Percentiles rank a stretch among this genome's conserved stretches.
phyloP scores from a whole-genome alignment of 495 filamentous ascomycete genomes.

The Daldinia bambusicola region DNA sequence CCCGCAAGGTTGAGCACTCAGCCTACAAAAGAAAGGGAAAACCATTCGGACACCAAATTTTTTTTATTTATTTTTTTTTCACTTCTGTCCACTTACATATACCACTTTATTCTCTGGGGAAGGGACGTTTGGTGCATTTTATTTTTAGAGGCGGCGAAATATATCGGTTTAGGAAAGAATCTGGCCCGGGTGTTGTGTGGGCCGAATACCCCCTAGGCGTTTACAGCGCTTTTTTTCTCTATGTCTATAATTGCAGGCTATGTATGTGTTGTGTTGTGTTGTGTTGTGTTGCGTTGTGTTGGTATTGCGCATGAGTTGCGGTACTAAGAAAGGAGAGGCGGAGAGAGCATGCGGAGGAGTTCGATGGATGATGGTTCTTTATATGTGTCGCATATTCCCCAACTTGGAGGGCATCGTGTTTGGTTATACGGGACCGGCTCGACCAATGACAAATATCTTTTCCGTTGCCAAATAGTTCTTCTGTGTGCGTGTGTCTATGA shows the following conservation, averaged over 20 bases:
- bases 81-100: constrained; percentile 32
- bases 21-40: neutral
- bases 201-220: constrained; percentile 26
- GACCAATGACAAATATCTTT: constrained; percentile 42
- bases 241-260: constrained; percentile 28
- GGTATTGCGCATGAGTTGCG: constrained; percentile 1
- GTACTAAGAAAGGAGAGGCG: constrained; percentile 7
- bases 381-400: constrained; percentile 34
- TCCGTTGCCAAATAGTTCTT: constrained; percentile 13
- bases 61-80: constrained; percentile 22
- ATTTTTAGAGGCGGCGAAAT: constrained; percentile 20
- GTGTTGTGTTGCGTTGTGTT: too few species aligned
- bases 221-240: constrained; percentile 40
- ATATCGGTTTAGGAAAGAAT: constrained; percentile 29
- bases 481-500: neutral
- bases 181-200: constrained; percentile 38
- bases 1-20: neutral
- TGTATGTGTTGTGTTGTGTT: too few species aligned
- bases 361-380: constrained; percentile 43
- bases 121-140: constrained; percentile 40
- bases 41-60: neutral
- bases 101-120: constrained; percentile 40
- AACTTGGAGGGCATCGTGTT: constrained; percentile 19
- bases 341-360: constrained; percentile 42
- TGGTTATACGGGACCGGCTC: constrained; percentile 19